Evolutionary conservation across 2,329 filamentous ascomycete genomes (phyloP).

Genomic region (Aspergillus pseudoterreus): DNA sequence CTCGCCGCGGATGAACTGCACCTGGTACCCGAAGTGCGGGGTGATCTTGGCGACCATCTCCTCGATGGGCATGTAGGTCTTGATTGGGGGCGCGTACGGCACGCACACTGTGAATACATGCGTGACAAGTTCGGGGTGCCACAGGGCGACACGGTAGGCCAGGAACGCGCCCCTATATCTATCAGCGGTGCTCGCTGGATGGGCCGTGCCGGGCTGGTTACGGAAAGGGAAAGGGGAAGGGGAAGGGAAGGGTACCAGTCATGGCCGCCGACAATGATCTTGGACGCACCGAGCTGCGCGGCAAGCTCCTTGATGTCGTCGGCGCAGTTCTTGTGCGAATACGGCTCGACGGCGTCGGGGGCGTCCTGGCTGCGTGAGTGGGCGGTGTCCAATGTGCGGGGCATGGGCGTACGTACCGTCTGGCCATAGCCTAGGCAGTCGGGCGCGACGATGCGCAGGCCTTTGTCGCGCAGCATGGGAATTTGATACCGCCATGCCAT

Average conservation of each 20-base stretch:
- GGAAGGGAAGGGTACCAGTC: slow-evolving; percentile 59
- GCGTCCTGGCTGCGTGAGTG: slow-evolving; percentile 42
- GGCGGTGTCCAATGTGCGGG: background rate
- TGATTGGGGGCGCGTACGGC: slow-evolving; percentile 60
- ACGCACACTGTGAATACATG: slow-evolving; percentile 79
- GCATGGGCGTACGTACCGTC: slow-evolving; percentile 49
- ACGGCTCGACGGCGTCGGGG: slow-evolving; percentile 59
- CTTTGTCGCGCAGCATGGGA: slow-evolving; percentile 66
- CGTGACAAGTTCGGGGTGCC: slow-evolving; percentile 67
- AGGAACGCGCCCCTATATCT: slow-evolving; percentile 65
- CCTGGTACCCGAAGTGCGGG: slow-evolving; percentile 77
- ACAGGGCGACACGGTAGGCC: slow-evolving; percentile 70
- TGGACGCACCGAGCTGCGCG: slow-evolving; percentile 50
- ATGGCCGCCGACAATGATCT: slow-evolving; percentile 81
- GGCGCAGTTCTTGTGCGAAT: slow-evolving; percentile 68
- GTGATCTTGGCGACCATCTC: slow-evolving; percentile 55
- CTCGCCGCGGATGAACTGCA: slow-evolving; percentile 69
- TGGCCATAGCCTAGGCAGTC: slow-evolving; percentile 85
- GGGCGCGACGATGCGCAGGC: slow-evolving; percentile 74
- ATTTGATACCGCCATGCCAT: slow-evolving; percentile 91
- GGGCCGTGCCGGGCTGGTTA: no score
- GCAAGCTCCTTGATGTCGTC: slow-evolving; percentile 73
- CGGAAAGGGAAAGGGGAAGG: no score
- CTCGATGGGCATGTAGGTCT: slow-evolving; percentile 54
- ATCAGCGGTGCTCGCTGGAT: background rate